A percentile compares a stretch with the other conserved stretches of the same genome.
Conservation (phyloP, 345 rosid species). For the Ricinus communis region DNA sequence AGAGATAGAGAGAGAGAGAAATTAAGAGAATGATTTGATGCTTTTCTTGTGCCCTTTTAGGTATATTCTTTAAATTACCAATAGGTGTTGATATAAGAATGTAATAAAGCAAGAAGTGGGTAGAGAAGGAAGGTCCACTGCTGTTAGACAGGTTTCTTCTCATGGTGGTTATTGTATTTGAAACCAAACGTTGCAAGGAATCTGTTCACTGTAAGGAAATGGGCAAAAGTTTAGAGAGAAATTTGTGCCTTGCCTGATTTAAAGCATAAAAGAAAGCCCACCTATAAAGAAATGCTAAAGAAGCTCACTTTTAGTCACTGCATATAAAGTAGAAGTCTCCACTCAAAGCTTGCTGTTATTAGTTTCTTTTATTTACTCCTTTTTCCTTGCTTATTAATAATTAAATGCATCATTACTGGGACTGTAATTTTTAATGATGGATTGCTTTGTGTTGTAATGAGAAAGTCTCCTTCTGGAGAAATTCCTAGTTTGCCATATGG, state of each 20-base stretch:
- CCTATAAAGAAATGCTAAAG: conserved; percentile 24
- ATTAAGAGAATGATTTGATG: background rate
- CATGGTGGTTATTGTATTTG: background rate
- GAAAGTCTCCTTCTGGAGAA: no score
- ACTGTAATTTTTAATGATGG: no score
- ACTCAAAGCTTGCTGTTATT: no score
- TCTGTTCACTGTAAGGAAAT: background rate
- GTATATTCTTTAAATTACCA: conserved; percentile 25
- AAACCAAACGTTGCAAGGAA: conserved; percentile 15
- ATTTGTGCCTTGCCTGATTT: conserved; percentile 12
- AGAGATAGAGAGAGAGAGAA: background rate
- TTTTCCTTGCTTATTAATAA: no score
- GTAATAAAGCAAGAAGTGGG: background rate
- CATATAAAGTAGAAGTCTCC: conserved; percentile 13
- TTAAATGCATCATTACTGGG: no score
- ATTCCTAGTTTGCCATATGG: no score
- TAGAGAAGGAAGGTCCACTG: background rate
- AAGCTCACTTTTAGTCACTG: conserved; percentile 1
- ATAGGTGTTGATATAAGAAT: no score
- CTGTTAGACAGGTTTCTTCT: background rate
- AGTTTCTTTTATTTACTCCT: no score
- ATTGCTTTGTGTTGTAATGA: no score
- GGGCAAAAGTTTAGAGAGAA: background rate
- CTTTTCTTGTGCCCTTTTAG: conserved; percentile 19
- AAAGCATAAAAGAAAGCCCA: conserved; percentile 24